These are phyloP conservation scores for Didymella keratinophila DNA, from an alignment of 2,329 filamentous ascomycete species.

Conservation along the genomic window DNA sequence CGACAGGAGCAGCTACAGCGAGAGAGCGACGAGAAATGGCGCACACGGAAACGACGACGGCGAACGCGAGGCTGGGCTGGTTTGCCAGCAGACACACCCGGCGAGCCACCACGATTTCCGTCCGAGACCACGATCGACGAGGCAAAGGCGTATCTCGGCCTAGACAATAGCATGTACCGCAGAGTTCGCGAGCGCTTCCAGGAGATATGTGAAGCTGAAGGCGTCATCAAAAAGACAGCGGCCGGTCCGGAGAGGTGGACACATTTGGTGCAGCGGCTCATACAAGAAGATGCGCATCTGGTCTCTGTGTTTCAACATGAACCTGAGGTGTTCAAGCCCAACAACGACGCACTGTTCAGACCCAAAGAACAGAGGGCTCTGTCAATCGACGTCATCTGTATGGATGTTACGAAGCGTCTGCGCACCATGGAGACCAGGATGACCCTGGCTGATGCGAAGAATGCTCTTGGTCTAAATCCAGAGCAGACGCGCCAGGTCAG, in stretches of 20 bases:
- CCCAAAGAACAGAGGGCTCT: conserved; percentile 66
- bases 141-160: conserved; percentile 71
- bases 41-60: conserved; percentile 70
- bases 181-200: conserved; percentile 72
- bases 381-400: conserved; percentile 80
- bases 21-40: conserved; percentile 69
- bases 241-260: conserved; percentile 79
- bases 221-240: conserved; percentile 77
- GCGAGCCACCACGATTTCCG: conserved; percentile 75
- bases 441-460: conserved; percentile 78
- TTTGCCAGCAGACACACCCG: conserved; percentile 70
- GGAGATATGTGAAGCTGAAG: conserved; percentile 71
- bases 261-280: conserved; percentile 70
- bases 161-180: conserved; percentile 71
- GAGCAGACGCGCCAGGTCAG: conserved; percentile 72
- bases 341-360: conserved; percentile 35
- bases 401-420: conserved; percentile 82
- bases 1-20: conserved; percentile 57
- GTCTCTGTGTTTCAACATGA: conserved; percentile 66
- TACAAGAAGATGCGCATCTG: conserved; percentile 70
- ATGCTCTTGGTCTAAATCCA: conserved; percentile 72
- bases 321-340: conserved; percentile 60
- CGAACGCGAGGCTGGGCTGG: conserved; percentile 73
- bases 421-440: conserved; percentile 71
- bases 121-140: conserved; percentile 85